Evolutionary conservation across 495 filamentous ascomycete genomes (phyloP).

Genomic region (Penicillium subrubescens): DNA sequence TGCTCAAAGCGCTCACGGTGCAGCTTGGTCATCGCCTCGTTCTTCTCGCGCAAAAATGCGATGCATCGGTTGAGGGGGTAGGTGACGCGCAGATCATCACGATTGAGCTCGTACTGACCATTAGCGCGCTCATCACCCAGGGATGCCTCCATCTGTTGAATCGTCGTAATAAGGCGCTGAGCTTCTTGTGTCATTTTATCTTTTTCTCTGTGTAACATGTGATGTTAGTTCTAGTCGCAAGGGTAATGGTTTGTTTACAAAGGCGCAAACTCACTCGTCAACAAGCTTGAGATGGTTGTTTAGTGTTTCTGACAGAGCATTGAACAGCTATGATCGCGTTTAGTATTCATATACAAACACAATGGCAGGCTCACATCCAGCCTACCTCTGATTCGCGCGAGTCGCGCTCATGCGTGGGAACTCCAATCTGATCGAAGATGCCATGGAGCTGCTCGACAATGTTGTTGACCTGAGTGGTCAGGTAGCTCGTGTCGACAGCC

Average conservation of each 20-base stretch:
- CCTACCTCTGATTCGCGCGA: constrained; percentile 80
- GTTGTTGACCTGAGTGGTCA: constrained; percentile 89
- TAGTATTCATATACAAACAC: constrained; percentile 1
- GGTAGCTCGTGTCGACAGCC: constrained; percentile 86
- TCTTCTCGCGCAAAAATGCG: constrained; percentile 79
- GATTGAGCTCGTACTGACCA: constrained; percentile 61
- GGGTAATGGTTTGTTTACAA: background rate
- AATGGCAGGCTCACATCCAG: constrained; percentile 4
- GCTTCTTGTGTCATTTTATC: constrained; percentile 83
- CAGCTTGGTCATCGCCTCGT: constrained; percentile 72
- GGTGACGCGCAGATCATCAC: constrained; percentile 71
- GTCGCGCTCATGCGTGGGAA: constrained; percentile 87
- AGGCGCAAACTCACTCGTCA: constrained; percentile 54
- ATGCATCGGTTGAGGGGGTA: constrained; percentile 81
- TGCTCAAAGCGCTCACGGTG: constrained; percentile 91
- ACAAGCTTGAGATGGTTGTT: constrained; percentile 81
- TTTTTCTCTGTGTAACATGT: constrained; percentile 67
- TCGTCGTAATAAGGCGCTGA: constrained; percentile 77
- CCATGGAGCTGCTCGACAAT: constrained; percentile 90
- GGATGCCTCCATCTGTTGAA: constrained; percentile 91
- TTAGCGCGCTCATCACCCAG: constrained; percentile 72
- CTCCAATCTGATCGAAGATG: constrained; percentile 94
- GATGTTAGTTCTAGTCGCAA: constrained; percentile 11
- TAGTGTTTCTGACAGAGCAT: constrained; percentile 81
- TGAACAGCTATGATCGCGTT: constrained; percentile 65